These are phyloP conservation scores for Colletotrichum destructivum DNA, from an alignment of 2,329 filamentous ascomycete species.

Conservation along the genomic window DNA sequence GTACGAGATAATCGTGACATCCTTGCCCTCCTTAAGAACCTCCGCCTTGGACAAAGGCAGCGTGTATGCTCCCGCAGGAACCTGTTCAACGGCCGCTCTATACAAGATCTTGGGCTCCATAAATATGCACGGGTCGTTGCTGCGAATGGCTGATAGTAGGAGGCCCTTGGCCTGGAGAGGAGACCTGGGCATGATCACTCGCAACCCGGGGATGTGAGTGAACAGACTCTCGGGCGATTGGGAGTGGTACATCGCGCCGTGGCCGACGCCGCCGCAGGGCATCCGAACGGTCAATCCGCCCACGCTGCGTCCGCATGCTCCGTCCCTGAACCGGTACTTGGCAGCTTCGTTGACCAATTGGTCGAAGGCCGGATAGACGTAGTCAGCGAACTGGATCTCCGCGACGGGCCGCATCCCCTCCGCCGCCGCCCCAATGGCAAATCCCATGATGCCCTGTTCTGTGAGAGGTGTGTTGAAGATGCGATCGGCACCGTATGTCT, in stretches of 20 bases:
- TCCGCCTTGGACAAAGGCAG: conserved; percentile 90
- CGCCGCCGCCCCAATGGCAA: conserved; percentile 90
- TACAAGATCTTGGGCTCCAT: conserved; percentile 97
- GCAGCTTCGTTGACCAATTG: conserved; percentile 95
- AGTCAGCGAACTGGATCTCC: conserved; percentile 97
- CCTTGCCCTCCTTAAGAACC: conserved; percentile 82
- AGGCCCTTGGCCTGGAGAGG: conserved; percentile 92
- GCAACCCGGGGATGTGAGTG: conserved; percentile 87
- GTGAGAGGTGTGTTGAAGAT: conserved; percentile 97
- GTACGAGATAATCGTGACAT: conserved; percentile 89
- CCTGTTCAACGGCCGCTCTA: conserved; percentile 91
- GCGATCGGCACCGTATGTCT: conserved; percentile 87
- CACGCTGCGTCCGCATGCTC: conserved; percentile 69
- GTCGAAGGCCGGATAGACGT: conserved; percentile 93
- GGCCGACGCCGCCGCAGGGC: conserved; percentile 91
- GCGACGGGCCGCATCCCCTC: conserved; percentile 94
- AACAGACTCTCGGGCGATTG: conserved; percentile 93
- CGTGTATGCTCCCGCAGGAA: conserved; percentile 85
- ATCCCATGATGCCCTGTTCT: conserved; percentile 95
- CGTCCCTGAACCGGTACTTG: conserved; percentile 86
- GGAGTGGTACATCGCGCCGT: conserved; percentile 89
- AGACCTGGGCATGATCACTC: conserved; percentile 88
- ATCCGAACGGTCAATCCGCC: conserved; percentile 91
- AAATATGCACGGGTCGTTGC: conserved; percentile 91
- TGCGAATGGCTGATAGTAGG: conserved; percentile 80